Percentiles rank a stretch among this genome's conserved stretches.
Conservation (phyloP, 2,329 filamentous ascomycete genomes). For the Ophiostoma quercus region DNA sequence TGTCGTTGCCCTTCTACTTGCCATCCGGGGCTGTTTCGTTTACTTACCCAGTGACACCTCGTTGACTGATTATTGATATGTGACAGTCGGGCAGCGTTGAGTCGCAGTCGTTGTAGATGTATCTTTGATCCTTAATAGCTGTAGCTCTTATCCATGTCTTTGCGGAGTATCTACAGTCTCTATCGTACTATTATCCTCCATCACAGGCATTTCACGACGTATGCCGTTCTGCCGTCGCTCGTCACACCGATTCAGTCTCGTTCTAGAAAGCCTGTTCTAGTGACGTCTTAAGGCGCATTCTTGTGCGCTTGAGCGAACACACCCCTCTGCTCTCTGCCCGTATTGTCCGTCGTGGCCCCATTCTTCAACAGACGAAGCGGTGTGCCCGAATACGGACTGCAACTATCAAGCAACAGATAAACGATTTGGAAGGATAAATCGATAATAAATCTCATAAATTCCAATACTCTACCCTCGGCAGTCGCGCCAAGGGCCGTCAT, state of each 20-base stretch:
- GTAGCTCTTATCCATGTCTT: not conserved
- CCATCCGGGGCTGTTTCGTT: not conserved
- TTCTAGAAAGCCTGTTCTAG: not conserved
- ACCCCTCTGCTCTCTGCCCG: not conserved
- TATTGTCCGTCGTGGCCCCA: constrained; percentile 1
- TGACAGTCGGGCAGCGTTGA: constrained; percentile 8
- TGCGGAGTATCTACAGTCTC: not conserved
- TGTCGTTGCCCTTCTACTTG: not conserved
- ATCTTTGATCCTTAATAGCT: not conserved
- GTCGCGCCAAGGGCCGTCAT: not conserved
- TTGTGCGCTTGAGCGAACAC: not conserved
- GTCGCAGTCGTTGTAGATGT: not conserved
- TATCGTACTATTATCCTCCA: not conserved
- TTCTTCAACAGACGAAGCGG: constrained; percentile 8
- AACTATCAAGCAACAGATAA: not conserved
- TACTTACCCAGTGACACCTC: not conserved
- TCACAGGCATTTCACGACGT: not conserved
- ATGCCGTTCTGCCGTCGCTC: not conserved
- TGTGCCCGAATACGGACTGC: not conserved
- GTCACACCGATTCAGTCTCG: not conserved
- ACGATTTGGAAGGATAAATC: not conserved
- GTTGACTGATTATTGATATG: constrained; percentile 9
- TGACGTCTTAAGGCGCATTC: not conserved
- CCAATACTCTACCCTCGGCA: constrained; percentile 1
- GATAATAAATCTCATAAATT: not conserved